Conservation (phyloP, 2,329 filamentous ascomycete genomes). For the Colletotrichum euphorbiae region DNA sequence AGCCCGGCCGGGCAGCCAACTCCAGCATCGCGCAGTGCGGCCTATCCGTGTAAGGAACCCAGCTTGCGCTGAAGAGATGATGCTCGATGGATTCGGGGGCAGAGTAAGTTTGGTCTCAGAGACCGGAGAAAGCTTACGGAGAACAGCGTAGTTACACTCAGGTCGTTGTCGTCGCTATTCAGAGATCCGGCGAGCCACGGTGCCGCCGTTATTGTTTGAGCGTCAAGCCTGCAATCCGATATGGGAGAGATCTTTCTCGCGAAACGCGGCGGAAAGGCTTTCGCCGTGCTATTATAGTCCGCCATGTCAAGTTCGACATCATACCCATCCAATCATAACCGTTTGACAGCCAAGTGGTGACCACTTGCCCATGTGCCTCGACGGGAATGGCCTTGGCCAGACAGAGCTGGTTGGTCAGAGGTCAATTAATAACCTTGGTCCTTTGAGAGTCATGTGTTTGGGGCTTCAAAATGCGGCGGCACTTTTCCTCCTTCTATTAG, state of each 20-base stretch:
- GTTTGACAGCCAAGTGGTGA: slow-evolving; percentile 8
- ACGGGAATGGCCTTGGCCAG: not conserved
- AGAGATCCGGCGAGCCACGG: not conserved
- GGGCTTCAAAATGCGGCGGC: not conserved
- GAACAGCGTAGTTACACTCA: not conserved
- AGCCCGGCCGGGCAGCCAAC: not conserved
- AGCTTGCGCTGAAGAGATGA: not conserved
- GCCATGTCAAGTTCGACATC: not conserved
- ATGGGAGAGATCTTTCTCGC: not conserved
- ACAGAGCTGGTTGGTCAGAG: slow-evolving; percentile 18
- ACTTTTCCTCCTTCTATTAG: not conserved
- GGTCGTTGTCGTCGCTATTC: not conserved
- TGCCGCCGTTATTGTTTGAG: not conserved
- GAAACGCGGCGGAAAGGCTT: not conserved
- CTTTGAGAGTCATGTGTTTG: slow-evolving; percentile 7
- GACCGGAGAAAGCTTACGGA: not conserved
- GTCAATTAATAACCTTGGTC: not conserved
- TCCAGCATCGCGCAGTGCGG: not conserved
- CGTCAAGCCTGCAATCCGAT: not conserved
- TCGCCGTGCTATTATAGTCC: slow-evolving; percentile 21
- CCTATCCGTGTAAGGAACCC: not conserved
- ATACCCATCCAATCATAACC: not conserved
- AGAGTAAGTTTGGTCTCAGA: not conserved
- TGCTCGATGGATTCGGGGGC: not conserved
- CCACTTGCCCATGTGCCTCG: slow-evolving; percentile 15